A percentile compares a stretch with the other conserved stretches of the same genome.
Evolutionary conservation across 2,329 filamentous ascomycete species (phyloP).

Genomic region (Cladophialophora psammophila): DNA sequence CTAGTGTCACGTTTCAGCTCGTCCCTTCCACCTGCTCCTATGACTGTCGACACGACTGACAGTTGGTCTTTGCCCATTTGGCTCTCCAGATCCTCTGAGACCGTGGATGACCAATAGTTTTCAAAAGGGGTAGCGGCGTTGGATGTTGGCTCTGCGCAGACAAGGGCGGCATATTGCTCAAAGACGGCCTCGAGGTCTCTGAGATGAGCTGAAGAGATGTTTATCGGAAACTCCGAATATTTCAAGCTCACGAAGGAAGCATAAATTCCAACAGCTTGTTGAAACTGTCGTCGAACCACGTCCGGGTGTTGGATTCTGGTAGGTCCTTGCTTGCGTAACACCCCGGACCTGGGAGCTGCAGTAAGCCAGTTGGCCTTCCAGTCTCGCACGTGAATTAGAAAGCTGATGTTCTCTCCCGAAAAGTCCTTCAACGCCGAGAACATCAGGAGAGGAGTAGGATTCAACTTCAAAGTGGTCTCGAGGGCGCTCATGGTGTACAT

Average conservation of each 20-base stretch:
- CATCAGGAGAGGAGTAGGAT: conserved; percentile 66
- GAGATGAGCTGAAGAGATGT: conserved; percentile 66
- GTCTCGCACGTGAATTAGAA: conserved; percentile 64
- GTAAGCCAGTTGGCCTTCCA: conserved; percentile 58
- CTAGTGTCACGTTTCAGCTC: conserved; percentile 16
- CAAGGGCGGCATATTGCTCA: conserved; percentile 56
- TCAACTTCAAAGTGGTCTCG: conserved; percentile 65
- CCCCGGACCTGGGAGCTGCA: conserved; percentile 21
- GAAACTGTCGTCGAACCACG: conserved; percentile 62
- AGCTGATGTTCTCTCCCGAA: conserved; percentile 74
- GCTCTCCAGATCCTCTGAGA: conserved; percentile 41
- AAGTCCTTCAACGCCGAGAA: conserved; percentile 73
- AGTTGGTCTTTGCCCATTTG: conserved; percentile 33
- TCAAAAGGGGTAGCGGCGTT: conserved; percentile 52
- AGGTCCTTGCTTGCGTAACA: conserved; percentile 38
- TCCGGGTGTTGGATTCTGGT: conserved; percentile 36
- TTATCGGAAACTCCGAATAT: conserved; percentile 72
- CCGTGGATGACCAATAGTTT: conserved; percentile 39
- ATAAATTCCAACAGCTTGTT: conserved; percentile 68
- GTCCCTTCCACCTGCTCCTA: conserved; percentile 26
- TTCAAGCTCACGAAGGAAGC: conserved; percentile 65
- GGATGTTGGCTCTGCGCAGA: conserved; percentile 51
- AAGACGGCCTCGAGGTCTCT: conserved; percentile 65
- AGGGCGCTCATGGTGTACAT: conserved; percentile 68
- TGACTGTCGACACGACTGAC: conserved; percentile 32